phyloP scores from a whole-genome alignment of 2,329 filamentous ascomycete genomes.

The Ophiostoma piceae region DNA sequence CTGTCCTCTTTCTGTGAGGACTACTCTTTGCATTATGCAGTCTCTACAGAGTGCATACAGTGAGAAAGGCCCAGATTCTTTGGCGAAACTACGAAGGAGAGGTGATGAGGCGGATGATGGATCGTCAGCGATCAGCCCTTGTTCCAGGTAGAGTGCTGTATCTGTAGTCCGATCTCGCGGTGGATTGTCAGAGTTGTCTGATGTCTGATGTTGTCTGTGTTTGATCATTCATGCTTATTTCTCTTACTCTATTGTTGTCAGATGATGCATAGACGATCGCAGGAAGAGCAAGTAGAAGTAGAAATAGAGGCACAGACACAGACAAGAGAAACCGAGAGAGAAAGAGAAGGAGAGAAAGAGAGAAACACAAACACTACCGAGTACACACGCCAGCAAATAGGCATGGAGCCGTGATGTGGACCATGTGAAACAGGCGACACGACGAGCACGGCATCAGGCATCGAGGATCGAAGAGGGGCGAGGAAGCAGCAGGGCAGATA shows the following conservation, averaged over 20 bases:
- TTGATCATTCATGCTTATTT: not conserved
- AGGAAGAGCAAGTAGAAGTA: slow-evolving; percentile 5
- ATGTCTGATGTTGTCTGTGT: not conserved
- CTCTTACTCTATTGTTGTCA: not conserved
- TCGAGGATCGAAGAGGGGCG: not conserved
- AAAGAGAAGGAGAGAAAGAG: not conserved
- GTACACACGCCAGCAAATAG: slow-evolving; percentile 1
- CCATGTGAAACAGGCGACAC: slow-evolving; percentile 1
- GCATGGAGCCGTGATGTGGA: not conserved
- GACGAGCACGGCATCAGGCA: not conserved
- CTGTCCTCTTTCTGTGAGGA: too few species aligned
- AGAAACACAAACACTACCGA: not conserved
- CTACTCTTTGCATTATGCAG: too few species aligned
- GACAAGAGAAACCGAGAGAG: not conserved
- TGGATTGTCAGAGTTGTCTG: not conserved
- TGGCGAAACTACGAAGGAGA: not conserved
- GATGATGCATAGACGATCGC: not conserved
- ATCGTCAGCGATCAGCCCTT: slow-evolving; percentile 5
- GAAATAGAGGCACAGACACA: not conserved
- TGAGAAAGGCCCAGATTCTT: not conserved
- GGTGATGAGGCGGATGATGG: not conserved
- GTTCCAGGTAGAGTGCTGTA: not conserved
- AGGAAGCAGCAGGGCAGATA: not conserved
- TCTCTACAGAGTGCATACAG: too few species aligned
- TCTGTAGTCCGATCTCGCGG: not conserved